A percentile compares a stretch with the other conserved stretches of the same genome.
Evolutionary conservation across 257 asterid genomes (phyloP).

Genomic region (Penstemon eatonii): DNA sequence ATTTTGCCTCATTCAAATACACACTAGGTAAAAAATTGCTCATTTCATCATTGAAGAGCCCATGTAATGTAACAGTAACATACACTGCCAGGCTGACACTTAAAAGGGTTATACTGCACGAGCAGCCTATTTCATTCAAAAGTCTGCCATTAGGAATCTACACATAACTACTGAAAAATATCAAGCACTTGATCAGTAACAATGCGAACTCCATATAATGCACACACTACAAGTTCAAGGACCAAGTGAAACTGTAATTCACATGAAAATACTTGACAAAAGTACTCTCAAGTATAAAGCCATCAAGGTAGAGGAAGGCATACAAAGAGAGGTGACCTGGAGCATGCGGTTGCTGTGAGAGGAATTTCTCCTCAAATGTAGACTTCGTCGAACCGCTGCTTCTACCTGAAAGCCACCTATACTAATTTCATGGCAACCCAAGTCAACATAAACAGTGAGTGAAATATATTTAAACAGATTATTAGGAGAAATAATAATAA

Average conservation of each 20-base stretch:
- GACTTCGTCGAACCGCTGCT: conserved; percentile 67
- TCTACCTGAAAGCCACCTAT: conserved; percentile 96
- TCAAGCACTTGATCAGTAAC: not conserved
- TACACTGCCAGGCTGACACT: conserved; percentile 2
- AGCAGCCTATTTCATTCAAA: conserved; percentile 8
- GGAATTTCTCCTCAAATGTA: conserved; percentile 89
- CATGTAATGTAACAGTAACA: not conserved
- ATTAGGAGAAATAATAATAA: not conserved
- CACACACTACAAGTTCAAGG: conserved; percentile 11
- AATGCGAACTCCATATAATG: not conserved
- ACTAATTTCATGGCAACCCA: conserved; percentile 56
- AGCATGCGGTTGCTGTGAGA: conserved; percentile 83
- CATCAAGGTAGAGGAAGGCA: conserved; percentile 10
- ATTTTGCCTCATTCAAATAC: conserved; percentile 11
- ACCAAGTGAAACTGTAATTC: not conserved
- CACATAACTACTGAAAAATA: not conserved
- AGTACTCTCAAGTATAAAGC: conserved; percentile 18
- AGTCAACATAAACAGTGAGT: conserved; percentile 35
- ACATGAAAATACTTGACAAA: not conserved
- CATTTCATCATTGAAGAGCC: not conserved
- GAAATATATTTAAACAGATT: conserved; percentile 1
- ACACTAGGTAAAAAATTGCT: not conserved
- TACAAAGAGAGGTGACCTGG: conserved; percentile 57
- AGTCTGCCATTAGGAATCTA: not conserved
- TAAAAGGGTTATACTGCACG: not conserved